Conservation (phyloP, 2,329 filamentous ascomycete species). For the Talaromyces sp. region DNA sequence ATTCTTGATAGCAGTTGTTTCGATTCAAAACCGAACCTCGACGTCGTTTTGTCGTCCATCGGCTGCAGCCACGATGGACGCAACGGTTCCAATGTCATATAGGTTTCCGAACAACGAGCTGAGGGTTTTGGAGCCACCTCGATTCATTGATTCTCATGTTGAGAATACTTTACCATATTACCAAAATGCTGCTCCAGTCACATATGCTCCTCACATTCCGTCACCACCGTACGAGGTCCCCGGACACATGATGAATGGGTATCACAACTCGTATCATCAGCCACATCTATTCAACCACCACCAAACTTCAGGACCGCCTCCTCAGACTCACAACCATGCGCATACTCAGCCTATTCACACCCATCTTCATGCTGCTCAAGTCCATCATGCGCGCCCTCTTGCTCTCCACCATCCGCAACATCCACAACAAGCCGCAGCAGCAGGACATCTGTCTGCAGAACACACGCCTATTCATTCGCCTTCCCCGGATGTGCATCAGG, state of each 20-base stretch:
- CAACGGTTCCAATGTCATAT: constrained; percentile 42
- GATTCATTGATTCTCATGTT: constrained; percentile 36
- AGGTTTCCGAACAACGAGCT: constrained; percentile 40
- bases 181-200: constrained; percentile 37
- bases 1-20: background rate
- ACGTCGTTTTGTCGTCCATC: background rate
- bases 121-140: constrained; percentile 37
- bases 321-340: constrained; percentile 10
- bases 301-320: constrained; percentile 5
- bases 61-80: constrained; percentile 36
- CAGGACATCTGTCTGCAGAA: constrained; percentile 12
- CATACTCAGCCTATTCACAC: constrained; percentile 7
- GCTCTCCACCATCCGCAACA: constrained; percentile 3
- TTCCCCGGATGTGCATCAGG: constrained; percentile 11
- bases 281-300: constrained; percentile 28
- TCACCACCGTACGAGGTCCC: constrained; percentile 35
- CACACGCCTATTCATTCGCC: constrained; percentile 15
- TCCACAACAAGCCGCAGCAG: background rate
- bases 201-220: constrained; percentile 38
- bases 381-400: background rate
- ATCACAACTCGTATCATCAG: constrained; percentile 33
- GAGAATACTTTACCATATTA: constrained; percentile 37
- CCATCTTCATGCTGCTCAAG: background rate
- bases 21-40: constrained; percentile 2
- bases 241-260: constrained; percentile 35